These are phyloP conservation scores for Strigomonas galati DNA, from an alignment of 208 protist genomes.

Conservation along the genomic window DNA sequence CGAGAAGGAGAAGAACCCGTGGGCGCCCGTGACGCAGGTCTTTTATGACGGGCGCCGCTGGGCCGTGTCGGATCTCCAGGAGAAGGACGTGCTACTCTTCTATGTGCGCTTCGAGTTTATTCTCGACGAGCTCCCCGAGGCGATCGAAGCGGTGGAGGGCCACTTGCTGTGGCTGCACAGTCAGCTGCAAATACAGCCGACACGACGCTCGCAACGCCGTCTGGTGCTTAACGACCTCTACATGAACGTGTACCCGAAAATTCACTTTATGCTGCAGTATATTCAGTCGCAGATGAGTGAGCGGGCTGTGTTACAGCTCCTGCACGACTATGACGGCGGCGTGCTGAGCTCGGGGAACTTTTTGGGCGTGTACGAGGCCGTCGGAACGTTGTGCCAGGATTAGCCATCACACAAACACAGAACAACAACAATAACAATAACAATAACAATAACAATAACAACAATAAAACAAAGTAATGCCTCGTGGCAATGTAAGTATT, in stretches of 20 bases:
- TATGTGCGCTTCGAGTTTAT: conserved; percentile 28
- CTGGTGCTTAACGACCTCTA: conserved; percentile 67
- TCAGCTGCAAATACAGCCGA: conserved; percentile 49
- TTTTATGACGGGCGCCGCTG: conserved; percentile 24
- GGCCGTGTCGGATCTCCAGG: conserved; percentile 43
- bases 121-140: conserved; percentile 44
- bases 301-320: conserved; percentile 36
- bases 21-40: conserved; percentile 21
- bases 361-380: conserved; percentile 50
- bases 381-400: conserved; percentile 36
- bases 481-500: neutral
- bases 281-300: conserved; percentile 38
- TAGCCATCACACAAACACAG: neutral
- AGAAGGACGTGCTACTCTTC: conserved; percentile 57
- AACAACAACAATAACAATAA: neutral
- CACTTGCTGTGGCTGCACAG: conserved; percentile 42
- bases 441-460: conserved; percentile 6
- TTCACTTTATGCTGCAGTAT: conserved; percentile 57
- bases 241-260: conserved; percentile 66
- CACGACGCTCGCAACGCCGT: conserved; percentile 34
- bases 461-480: neutral
- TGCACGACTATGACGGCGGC: conserved; percentile 29
- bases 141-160: conserved; percentile 40
- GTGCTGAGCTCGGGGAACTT: conserved; percentile 61
- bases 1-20: conserved; percentile 42